A percentile compares a stretch with the other conserved stretches of the same genome.
Conservation (phyloP, 139 green algal species). For the Microglena sp. region DNA sequence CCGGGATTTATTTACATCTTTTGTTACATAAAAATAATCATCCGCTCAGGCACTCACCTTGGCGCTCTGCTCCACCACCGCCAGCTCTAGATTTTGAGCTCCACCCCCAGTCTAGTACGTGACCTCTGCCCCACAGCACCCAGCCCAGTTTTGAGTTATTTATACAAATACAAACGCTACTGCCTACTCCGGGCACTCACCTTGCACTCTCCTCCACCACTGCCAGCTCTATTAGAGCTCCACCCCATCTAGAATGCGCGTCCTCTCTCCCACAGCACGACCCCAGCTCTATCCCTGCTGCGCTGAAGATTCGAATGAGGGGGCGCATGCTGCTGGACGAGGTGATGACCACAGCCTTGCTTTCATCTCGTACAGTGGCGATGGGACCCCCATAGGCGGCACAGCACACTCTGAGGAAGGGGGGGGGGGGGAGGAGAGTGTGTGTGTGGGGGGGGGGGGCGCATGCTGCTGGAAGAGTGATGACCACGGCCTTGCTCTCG, state of each 20-base stretch:
- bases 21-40: not conserved
- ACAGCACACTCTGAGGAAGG: constrained; percentile 31
- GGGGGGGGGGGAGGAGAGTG: not conserved
- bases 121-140: constrained; percentile 57
- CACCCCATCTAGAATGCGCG: constrained; percentile 62
- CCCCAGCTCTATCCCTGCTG: too few species aligned
- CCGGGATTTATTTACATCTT: not conserved
- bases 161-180: not conserved
- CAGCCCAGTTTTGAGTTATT: constrained; percentile 20
- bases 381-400: constrained; percentile 69
- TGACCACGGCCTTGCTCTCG: too few species aligned
- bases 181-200: constrained; percentile 16
- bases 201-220: constrained; percentile 52
- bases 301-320: constrained; percentile 54
- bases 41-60: constrained; percentile 24
- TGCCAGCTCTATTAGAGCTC: constrained; percentile 58
- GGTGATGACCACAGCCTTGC: constrained; percentile 49
- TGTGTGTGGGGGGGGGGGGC: too few species aligned
- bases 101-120: constrained; percentile 67
- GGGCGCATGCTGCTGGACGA: constrained; percentile 21
- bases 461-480: too few species aligned
- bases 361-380: constrained; percentile 69
- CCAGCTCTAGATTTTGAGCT: constrained; percentile 47
- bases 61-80: constrained; percentile 54
- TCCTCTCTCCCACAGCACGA: constrained; percentile 64